Evolutionary conservation across 225 moss, liverwort and hornwort genomes (phyloP).

Genomic region (Bryum argenteum): DNA sequence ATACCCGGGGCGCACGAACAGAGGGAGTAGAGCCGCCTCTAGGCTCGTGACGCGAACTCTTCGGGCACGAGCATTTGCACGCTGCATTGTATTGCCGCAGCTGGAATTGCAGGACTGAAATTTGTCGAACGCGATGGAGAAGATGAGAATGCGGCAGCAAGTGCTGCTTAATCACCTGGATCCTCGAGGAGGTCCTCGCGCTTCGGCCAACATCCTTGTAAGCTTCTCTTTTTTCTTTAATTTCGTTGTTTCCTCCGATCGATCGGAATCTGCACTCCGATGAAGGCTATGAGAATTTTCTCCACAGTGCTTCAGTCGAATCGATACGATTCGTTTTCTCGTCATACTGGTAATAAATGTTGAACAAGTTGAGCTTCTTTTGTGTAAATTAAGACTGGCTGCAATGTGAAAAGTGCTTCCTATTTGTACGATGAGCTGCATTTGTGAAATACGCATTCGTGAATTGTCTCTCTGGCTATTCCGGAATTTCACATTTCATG

Average conservation of each 20-base stretch:
- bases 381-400: not conserved
- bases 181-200: not conserved
- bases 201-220: not conserved
- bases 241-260: not conserved
- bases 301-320: too few species aligned
- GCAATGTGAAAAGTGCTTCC: not conserved
- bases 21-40: too few species aligned
- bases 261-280: not conserved
- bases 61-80: not conserved
- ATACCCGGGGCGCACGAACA: too few species aligned
- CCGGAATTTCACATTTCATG: not conserved
- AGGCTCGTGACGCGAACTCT: too few species aligned
- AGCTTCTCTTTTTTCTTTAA: not conserved
- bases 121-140: constrained; percentile 15
- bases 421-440: not conserved
- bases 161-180: constrained; percentile 23
- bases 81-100: too few species aligned
- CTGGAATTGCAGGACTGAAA: not conserved
- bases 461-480: not conserved
- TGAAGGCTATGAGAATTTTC: too few species aligned
- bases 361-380: not conserved
- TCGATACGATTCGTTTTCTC: too few species aligned
- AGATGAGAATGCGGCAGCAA: constrained; percentile 7
- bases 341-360: not conserved
- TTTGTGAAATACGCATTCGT: not conserved